Base-by-base conservation (phyloP, 768 basidiomycete genomes). In the Rhizopogon sp. region DNA sequence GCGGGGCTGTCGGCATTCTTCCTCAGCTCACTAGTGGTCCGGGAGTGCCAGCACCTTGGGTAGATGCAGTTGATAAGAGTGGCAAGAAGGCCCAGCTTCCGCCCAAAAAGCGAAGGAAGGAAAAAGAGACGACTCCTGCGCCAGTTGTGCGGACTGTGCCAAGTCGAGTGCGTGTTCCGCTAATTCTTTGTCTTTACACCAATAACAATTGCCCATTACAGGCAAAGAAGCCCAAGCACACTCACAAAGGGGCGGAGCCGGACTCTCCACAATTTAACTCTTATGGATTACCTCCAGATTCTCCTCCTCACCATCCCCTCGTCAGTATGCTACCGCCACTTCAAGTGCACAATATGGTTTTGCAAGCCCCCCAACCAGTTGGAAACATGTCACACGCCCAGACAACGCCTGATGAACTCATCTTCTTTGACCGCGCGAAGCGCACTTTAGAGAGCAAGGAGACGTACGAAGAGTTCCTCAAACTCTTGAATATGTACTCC, bases 351-450 rank as follows among this genome's bases (percentile, higher is more conserved):
- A 59, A 64, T 57, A 56, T 59, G 43, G 60, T 70, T 52, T 40
- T 70, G 25, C 66, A 57, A 44, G 43, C 47, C 22, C n/a, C 41
- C 4, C 58, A 57, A 22, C 50, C 62, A 7, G 52, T 62, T 49
- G 56, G 62, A n/a, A 57, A 52, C 64, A 40, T 67, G 56, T 54
- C 66, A 28, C 69, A 71, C 59, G 51, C 65, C 47, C 71, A 72
- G 53, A 64, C 72, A 22, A 64, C 82, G 1, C 78, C 81, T 10
- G 89, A 92, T 57, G 93, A 97, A 64, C 80, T 94, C 33, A 75
- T 88, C 11, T 98, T 98, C 78, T 98, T 98, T 66, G 97, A 98
- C 65, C 84, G 90, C 41, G 90, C 93, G 59, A 96, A 90, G 70
- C 87, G 85, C 60, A 75, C 83, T 0, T 71, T 93, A 7, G 90